Base-by-base conservation (phyloP, 345 rosid species). In the Arabis hirsuta region DNA sequence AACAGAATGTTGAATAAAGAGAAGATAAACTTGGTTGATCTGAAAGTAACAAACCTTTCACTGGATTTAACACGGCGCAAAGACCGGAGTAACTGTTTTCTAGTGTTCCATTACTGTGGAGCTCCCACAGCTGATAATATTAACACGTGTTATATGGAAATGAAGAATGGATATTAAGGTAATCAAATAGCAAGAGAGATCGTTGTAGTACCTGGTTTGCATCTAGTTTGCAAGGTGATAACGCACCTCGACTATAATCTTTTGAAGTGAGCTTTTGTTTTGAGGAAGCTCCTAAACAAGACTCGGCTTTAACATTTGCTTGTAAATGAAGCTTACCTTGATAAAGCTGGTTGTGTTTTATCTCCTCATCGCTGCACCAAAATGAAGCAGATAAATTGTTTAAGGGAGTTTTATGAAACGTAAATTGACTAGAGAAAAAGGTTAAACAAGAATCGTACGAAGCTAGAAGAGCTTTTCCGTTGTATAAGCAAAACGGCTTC, bases 81-180 rank as follows among this genome's bases (percentile, higher is more conserved):
- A 89, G 93, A 76, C 97, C 96, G 6, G 96, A 88, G 54, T 91
- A 89, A 59, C 84, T 91, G 77, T 86, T 91, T 50, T 76, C 27
- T 12, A 95, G 84, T 26, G 87, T 77, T 65, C 96, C 99, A 20
- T 82, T 81, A 42, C 59, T 60, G 59, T 78, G 77, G 53, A 88
- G 75, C 80, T 91, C 86, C 99, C 99, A 95, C 90, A 88, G 82
- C 97, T 91, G 84, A 73, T 36, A 66, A 67, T 22, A 34, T 56
- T 34, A 55, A 9, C 6, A 20, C 7, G 0, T 32, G n/a, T 55
- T 14, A 66, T 27, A 47, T 5, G 38, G 29, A 57, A 34, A 3
- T 20, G 14, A 34, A 9, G 24, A 8, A 9, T 13, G 0, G 34
- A 43, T 14, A 4, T 0, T 27, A 24, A 31, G 14, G 42, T 45